phyloP scores from a whole-genome alignment of 2,329 filamentous ascomycete species.

The Cercospora sp. region DNA sequence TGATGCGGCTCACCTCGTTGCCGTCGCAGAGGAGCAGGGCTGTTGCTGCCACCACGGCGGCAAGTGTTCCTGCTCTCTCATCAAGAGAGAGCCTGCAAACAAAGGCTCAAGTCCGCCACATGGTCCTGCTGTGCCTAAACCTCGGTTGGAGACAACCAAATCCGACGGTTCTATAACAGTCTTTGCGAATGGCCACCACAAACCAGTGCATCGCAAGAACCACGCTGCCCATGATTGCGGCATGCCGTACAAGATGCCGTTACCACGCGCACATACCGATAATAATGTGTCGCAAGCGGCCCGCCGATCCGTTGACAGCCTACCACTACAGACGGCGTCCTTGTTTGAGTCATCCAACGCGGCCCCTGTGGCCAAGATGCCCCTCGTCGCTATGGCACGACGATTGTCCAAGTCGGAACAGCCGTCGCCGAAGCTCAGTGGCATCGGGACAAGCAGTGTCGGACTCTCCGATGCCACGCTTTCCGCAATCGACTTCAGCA shows the following conservation, averaged over 20 bases:
- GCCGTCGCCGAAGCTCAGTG: slow-evolving; percentile 33
- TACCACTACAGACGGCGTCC: slow-evolving; percentile 39
- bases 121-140: slow-evolving; percentile 53
- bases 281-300: slow-evolving; percentile 46
- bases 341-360: slow-evolving; percentile 19
- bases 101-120: slow-evolving; percentile 37
- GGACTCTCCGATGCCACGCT: slow-evolving; percentile 26
- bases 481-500: slow-evolving; percentile 32
- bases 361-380: slow-evolving; percentile 12
- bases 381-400: slow-evolving; percentile 18
- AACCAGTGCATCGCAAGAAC: slow-evolving; percentile 65
- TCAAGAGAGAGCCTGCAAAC: slow-evolving; percentile 55
- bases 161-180: slow-evolving; percentile 62
- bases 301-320: slow-evolving; percentile 55
- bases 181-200: slow-evolving; percentile 65
- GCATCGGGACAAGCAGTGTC: slow-evolving; percentile 20
- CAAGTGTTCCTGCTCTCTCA: slow-evolving; percentile 59
- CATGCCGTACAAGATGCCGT: slow-evolving; percentile 64
- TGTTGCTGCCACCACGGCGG: slow-evolving; percentile 60
- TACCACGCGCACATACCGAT: slow-evolving; percentile 56
- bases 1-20: slow-evolving; percentile 34
- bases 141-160: slow-evolving; percentile 57
- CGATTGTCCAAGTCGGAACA: slow-evolving; percentile 38
- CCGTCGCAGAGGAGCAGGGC: slow-evolving; percentile 43
- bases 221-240: slow-evolving; percentile 64